Percentiles rank a stretch among this genome's conserved stretches.
Evolutionary conservation across 805 yeast genomes (phyloP).

Genomic region (Barnettozyma sucrosica): DNA sequence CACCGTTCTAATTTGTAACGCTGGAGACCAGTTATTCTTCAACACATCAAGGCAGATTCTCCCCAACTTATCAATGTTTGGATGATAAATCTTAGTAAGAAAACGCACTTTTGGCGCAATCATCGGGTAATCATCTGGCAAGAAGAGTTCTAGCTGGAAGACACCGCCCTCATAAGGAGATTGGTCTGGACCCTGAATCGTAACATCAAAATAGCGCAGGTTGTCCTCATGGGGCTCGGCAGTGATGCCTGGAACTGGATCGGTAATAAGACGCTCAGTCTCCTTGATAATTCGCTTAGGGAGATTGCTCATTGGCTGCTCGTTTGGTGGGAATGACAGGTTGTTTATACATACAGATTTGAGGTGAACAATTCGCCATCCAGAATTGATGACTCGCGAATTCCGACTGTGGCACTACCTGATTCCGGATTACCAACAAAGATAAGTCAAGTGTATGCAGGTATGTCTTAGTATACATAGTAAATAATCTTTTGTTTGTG

Average conservation of each 20-base stretch:
- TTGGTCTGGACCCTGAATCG: conserved; percentile 84
- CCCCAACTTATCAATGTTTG: conserved; percentile 92
- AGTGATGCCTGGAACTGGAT: conserved; percentile 93
- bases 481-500: too few species aligned
- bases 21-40: conserved; percentile 97
- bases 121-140: conserved; percentile 98
- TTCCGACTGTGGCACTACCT: background rate
- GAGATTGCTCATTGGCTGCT: background rate
- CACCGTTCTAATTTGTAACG: conserved; percentile 90
- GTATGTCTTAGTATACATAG: too few species aligned
- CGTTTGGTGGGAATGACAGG: background rate
- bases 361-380: background rate
- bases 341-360: too few species aligned
- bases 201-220: conserved; percentile 85
- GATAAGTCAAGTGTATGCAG: background rate
- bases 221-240: conserved; percentile 95
- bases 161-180: conserved; percentile 87
- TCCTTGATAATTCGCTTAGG: conserved; percentile 41
- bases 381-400: background rate
- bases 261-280: conserved; percentile 85
- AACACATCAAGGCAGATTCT: conserved; percentile 93
- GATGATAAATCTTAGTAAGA: conserved; percentile 91
- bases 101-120: conserved; percentile 95
- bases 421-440: background rate
- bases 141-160: conserved; percentile 76